Base-by-base conservation (phyloP, 2,329 filamentous ascomycete genomes). In the Orbilia ellipsospora region DNA sequence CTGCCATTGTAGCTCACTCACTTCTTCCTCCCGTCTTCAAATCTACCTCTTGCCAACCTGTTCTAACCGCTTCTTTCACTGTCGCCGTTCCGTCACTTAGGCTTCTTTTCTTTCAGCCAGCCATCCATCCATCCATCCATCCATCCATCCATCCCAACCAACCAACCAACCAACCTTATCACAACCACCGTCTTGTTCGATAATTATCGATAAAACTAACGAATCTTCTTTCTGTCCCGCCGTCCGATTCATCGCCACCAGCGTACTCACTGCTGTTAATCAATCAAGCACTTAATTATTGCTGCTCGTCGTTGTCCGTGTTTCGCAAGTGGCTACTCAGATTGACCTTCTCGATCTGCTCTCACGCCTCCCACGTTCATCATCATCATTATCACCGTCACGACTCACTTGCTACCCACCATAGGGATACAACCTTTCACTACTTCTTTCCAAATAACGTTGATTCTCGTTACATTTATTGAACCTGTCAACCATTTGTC, bases 181-280 rank as follows among this genome's bases (percentile, higher is more conserved):
- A 36, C 5, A 7, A 10, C 8, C 10, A 36, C 31, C 31, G 31
- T 36, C 31, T 36, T 10, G 31, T 36, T 36, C 31, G 31, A 36
- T 36, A 36, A 36, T 10, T 20, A 44, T 23, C 42, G 26, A 55
- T 15, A 48, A 48, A 18, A 48, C 13, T 68, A 69, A 63, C 59
- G 62, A 68, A 64, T 65, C 54, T 62, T 44, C 64, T 59, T 63
- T 68, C 64, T 64, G 64, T 75, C 51, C 70, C 63, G 68, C 70
- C 16, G 23, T 51, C 59, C 54, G 31, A 54, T 31, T 59, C 63
- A 66, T 50, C 54, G 44, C 26, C 61, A 50, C 13, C 68, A 44
- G 28, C 31, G 13, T 36, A 10, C 5, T 36, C 2, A 6, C 31
- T 10, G 10, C 31, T 36, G 31, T 36, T 36, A 36, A 36, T 36